Evolutionary conservation across 2,329 filamentous ascomycete genomes (phyloP), one percentile per base, ranked within the genome.

Genomic region (Blastomyces gilchristii): DNA sequence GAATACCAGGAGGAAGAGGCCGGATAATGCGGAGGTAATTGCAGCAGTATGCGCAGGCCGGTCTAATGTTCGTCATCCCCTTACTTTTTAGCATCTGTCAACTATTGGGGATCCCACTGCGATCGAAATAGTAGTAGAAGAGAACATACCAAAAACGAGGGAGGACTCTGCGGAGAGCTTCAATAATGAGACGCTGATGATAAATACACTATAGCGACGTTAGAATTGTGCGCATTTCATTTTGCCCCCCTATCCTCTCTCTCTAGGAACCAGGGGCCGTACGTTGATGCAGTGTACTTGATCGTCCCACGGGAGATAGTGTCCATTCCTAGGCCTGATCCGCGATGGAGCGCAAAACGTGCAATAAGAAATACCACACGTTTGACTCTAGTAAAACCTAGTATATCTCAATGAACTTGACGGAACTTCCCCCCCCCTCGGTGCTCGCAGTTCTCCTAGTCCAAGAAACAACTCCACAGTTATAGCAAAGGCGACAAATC

Each of bases 41-140:
- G 78, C 71, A 22, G 73, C 69, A 7, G 78, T 75, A 66, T 78
- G 78, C 16, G 80, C 66, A 3, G 80, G 79, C 58, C 77, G 78
- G 66, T 81, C 81, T 79, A 63, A 39, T 43, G 56, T 34, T 54
- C 28, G 14, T 37, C 7, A 31, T 37, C 4, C 25, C 52, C 34
- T 54, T 16, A 8, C 14, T 11, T 31, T 61, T 69, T 58, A 70
- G 69, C 63, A 22, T 62, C 50, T 62, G 63, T 56, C 61, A 28
- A 18, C 16, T 18, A 45, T 31, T 41, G 39, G 18, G 22, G n/a
- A 49, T 22, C 47, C 9, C 63, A 25, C 47, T 3, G n/a, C 9
- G 45, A 47, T 59, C 58, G 31, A 22, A 52, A 41, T n/a, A 31
- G 34, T 63, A 43, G 39, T 39, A 22, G 9, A 14, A 16, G 28